A percentile compares a stretch with the other conserved stretches of the same genome.
Evolutionary conservation across 495 filamentous ascomycete species (phyloP).

Genomic region (Massariosphaeria phaeospora): DNA sequence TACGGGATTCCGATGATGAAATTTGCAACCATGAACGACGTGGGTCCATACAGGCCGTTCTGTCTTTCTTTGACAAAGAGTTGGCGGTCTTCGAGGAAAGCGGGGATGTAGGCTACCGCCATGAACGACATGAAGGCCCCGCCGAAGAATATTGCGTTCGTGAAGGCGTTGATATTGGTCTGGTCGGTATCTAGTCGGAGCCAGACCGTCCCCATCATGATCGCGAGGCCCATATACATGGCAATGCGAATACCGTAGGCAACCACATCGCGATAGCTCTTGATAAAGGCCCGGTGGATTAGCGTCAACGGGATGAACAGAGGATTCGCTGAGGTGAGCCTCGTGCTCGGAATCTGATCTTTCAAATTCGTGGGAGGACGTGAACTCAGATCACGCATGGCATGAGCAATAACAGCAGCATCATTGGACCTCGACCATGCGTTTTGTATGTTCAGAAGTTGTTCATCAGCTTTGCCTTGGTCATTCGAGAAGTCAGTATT

Average conservation of each 20-base stretch:
- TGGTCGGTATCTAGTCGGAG: conserved; percentile 61
- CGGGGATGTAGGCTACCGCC: conserved; percentile 75
- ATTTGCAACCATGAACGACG: conserved; percentile 67
- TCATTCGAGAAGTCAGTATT: conserved; percentile 65
- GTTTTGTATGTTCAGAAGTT: conserved; percentile 43
- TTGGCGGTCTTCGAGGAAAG: conserved; percentile 72
- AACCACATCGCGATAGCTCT: conserved; percentile 73
- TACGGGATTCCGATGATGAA: conserved; percentile 78
- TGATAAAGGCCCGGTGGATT: conserved; percentile 69
- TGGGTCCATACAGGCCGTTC: conserved; percentile 72
- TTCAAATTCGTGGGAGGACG: conserved; percentile 1
- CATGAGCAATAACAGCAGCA: not conserved
- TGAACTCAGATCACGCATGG: not conserved
- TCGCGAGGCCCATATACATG: conserved; percentile 78
- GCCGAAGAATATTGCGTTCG: conserved; percentile 80
- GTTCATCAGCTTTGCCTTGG: conserved; percentile 40
- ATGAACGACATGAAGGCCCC: conserved; percentile 88
- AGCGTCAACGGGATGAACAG: conserved; percentile 48
- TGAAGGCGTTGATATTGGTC: conserved; percentile 67
- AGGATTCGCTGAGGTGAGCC: conserved; percentile 34
- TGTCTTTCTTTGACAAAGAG: conserved; percentile 73
- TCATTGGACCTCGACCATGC: conserved; percentile 30
- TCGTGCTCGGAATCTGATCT: not conserved
- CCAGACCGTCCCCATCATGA: conserved; percentile 89
- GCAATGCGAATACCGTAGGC: conserved; percentile 75